phyloP scores from a whole-genome alignment of 2,329 filamentous ascomycete species.

The Epichloe festucae region DNA sequence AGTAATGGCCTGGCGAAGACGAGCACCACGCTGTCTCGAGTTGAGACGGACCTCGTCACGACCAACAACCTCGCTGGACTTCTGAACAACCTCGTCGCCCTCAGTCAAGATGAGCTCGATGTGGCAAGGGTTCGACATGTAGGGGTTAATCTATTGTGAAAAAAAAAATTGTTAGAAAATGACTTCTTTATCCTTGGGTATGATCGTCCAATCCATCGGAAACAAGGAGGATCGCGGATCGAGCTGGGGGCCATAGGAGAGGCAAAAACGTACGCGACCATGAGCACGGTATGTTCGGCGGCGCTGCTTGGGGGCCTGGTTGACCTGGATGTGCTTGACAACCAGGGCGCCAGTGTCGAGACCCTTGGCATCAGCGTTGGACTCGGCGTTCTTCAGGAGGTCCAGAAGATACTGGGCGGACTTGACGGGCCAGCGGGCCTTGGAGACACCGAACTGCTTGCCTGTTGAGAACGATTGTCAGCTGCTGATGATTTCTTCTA shows the following conservation, averaged over 20 bases:
- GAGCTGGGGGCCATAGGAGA: neutral
- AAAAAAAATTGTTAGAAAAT: slow-evolving; percentile 12
- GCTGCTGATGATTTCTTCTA: slow-evolving; percentile 10
- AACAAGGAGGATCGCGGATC: neutral
- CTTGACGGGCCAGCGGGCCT: slow-evolving; percentile 98
- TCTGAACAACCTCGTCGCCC: slow-evolving; percentile 89
- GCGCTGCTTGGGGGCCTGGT: slow-evolving; percentile 99
- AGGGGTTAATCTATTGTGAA: slow-evolving; percentile 83
- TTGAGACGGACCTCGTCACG: slow-evolving; percentile 58
- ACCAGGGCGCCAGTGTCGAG: slow-evolving; percentile 94
- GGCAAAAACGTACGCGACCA: slow-evolving; percentile 73
- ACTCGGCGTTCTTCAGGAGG: slow-evolving; percentile 94
- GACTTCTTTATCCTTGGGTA: neutral
- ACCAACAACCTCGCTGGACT: slow-evolving; percentile 70
- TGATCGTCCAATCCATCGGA: neutral
- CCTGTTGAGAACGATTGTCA: slow-evolving; percentile 40
- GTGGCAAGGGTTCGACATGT: slow-evolving; percentile 99
- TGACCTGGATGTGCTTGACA: slow-evolving; percentile 99
- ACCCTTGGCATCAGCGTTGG: slow-evolving; percentile 93
- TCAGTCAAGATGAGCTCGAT: slow-evolving; percentile 99
- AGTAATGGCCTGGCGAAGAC: slow-evolving; percentile 50
- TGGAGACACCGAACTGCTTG: slow-evolving; percentile 97
- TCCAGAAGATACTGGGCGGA: slow-evolving; percentile 95
- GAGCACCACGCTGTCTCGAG: slow-evolving; percentile 81
- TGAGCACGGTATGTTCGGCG: slow-evolving; percentile 99